Conservation (phyloP, 345 rosid species). For the Eucalyptus melliodora region DNA sequence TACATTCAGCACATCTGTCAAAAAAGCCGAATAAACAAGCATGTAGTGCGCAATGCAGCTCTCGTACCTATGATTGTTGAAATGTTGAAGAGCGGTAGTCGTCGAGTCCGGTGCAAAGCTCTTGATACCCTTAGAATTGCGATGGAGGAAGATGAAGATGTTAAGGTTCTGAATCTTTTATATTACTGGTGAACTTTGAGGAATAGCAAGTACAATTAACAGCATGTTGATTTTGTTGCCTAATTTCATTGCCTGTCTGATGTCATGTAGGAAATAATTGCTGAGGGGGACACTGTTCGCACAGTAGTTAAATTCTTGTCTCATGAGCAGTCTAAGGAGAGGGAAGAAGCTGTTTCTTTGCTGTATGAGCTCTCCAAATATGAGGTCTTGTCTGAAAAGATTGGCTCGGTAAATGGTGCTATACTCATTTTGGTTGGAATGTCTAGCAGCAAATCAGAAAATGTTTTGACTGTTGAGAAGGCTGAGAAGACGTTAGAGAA, state of each 20-base stretch:
- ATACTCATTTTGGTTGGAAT: constrained; percentile 87
- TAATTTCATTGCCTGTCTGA: background rate
- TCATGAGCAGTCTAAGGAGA: constrained; percentile 65
- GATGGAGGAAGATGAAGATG: constrained; percentile 69
- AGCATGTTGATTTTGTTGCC: background rate
- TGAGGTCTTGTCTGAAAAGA: constrained; percentile 74
- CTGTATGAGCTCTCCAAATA: constrained; percentile 84
- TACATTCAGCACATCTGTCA: constrained; percentile 43
- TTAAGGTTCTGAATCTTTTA: constrained; percentile 37
- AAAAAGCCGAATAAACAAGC: constrained; percentile 40
- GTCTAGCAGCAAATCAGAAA: constrained; percentile 86
- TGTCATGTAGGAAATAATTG: constrained; percentile 56
- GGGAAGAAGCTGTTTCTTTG: constrained; percentile 81
- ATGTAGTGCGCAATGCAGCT: constrained; percentile 50
- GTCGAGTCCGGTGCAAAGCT: constrained; percentile 59
- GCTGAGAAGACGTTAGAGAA: constrained; percentile 74
- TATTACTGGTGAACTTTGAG: background rate
- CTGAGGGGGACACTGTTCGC: constrained; percentile 88
- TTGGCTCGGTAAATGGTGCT: constrained; percentile 84
- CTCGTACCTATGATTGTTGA: constrained; percentile 68
- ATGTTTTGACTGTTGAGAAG: constrained; percentile 67
- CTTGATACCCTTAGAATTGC: constrained; percentile 68
- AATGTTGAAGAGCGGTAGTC: constrained; percentile 68
- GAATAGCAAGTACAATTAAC: background rate
- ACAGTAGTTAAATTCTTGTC: constrained; percentile 77